Base-by-base conservation (phyloP, 495 filamentous ascomycete species). In the Aspergillus olivimuriae region DNA sequence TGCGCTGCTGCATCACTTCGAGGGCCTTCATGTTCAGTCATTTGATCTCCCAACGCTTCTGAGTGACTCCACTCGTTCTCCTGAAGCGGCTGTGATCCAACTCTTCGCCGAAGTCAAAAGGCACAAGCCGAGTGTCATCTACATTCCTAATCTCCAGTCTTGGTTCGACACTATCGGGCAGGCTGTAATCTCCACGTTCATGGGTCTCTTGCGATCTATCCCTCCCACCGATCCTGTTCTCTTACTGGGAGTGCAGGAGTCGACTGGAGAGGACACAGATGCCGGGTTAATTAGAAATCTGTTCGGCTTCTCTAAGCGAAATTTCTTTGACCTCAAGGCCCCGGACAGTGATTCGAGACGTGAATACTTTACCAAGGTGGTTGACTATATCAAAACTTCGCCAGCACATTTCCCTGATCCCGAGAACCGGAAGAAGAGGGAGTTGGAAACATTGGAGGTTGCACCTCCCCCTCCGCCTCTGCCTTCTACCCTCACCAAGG, bases 61-160 rank as follows among this genome's bases (percentile, higher is more conserved):
- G 28, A 84, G 79, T 48, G 78, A 84, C 47, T 75, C 81, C 19
- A 75, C 81, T 15, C 76, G 82, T 70, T 85, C 86, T 4, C 73
- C 86, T 2, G 92, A 97, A 69, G 82, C 89, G 50, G 82, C 88
- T 15, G 77, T 98, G 31, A 87, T 94, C 18, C 84, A 89, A 52
- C 72, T 91, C 1, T 98, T 98, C 58, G 75, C 83, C 0, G 92
- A 98, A 66, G 87, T 94, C 11, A 87, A 87, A 57, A 80, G 90
- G 31, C 89, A 95, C 52, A 96, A 94, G 63, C 92, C 94, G 7
- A 90, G 89, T 65, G 86, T 98, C 17, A 94, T 98, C 44, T 97
- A 86, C 67, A 84, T 98, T 36, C 92, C 94, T 0, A 81, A 86
- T 49, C 77, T 96, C 47, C 86, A 96, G 35, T 69, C 78, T 23